Percentiles rank a stretch among this genome's conserved stretches.
These are phyloP conservation scores for Starmerella stigmatis DNA, from an alignment of 805 yeast genomes.

Conservation along the genomic window DNA sequence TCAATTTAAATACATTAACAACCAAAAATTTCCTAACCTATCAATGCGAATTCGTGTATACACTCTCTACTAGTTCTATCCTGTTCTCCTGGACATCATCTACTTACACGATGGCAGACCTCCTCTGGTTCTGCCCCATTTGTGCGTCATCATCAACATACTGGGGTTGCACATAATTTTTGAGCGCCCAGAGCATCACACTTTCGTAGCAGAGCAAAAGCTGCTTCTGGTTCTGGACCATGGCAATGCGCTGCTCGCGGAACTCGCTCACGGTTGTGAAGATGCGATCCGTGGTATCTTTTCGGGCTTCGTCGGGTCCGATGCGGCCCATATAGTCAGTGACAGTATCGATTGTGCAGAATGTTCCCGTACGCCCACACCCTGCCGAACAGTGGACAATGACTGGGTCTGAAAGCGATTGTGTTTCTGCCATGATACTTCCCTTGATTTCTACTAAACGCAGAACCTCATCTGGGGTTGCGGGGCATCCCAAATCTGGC, in stretches of 20 bases:
- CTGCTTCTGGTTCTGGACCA: conserved; percentile 77
- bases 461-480: conserved; percentile 54
- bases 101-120: not conserved
- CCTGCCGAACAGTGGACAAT: conserved; percentile 94
- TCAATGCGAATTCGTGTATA: too few relatives aligned
- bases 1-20: too few relatives aligned
- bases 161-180: not conserved
- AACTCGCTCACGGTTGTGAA: conserved; percentile 54
- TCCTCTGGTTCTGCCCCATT: not conserved
- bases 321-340: conserved; percentile 35
- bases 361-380: conserved; percentile 93
- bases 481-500: conserved; percentile 74
- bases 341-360: conserved; percentile 38
- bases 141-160: not conserved
- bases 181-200: conserved; percentile 27
- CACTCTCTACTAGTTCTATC: too few relatives aligned
- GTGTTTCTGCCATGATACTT: conserved; percentile 27
- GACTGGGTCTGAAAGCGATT: conserved; percentile 25
- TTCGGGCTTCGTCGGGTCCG: conserved; percentile 2
- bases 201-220: conserved; percentile 64
- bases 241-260: conserved; percentile 64
- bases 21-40: too few relatives aligned
- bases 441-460: conserved; percentile 41
- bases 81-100: too few relatives aligned
- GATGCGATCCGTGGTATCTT: conserved; percentile 40